phyloP scores from a whole-genome alignment of 2,329 filamentous ascomycete genomes.

The Cryphonectria naterciae region DNA sequence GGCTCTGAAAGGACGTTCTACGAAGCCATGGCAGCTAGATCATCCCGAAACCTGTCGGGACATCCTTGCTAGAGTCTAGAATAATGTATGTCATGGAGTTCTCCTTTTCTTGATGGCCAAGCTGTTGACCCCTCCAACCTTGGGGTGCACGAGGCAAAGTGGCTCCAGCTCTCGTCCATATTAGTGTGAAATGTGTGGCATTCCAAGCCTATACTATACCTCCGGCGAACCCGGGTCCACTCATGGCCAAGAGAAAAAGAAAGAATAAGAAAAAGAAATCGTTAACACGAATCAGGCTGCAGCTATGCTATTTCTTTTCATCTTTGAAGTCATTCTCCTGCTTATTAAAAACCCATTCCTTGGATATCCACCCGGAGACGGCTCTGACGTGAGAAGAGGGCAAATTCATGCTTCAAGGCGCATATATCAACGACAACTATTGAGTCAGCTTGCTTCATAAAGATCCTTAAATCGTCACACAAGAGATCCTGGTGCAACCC shows the following conservation, averaged over 20 bases:
- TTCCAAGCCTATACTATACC: background rate
- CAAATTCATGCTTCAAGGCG: background rate
- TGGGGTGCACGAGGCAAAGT: background rate
- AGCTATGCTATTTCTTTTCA: background rate
- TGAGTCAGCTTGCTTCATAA: background rate
- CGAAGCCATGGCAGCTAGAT: background rate
- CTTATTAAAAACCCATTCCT: background rate
- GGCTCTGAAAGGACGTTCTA: constrained; percentile 12
- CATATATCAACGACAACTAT: background rate
- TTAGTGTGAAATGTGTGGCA: background rate
- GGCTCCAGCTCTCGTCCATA: background rate
- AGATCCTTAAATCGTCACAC: background rate
- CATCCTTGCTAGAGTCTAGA: background rate
- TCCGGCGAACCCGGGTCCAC: background rate
- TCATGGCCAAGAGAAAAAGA: background rate
- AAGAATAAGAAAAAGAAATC: background rate
- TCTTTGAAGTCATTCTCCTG: background rate
- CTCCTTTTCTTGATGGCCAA: background rate
- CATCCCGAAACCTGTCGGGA: constrained; percentile 15
- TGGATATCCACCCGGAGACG: background rate
- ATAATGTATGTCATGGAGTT: background rate
- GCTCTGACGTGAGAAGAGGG: constrained; percentile 4
- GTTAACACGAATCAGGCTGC: background rate
- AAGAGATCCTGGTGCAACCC: background rate
- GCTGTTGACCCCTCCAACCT: background rate